These are phyloP conservation scores for Arthroderma sp. DNA, from an alignment of 2,329 filamentous ascomycete genomes.

Conservation along the genomic window DNA sequence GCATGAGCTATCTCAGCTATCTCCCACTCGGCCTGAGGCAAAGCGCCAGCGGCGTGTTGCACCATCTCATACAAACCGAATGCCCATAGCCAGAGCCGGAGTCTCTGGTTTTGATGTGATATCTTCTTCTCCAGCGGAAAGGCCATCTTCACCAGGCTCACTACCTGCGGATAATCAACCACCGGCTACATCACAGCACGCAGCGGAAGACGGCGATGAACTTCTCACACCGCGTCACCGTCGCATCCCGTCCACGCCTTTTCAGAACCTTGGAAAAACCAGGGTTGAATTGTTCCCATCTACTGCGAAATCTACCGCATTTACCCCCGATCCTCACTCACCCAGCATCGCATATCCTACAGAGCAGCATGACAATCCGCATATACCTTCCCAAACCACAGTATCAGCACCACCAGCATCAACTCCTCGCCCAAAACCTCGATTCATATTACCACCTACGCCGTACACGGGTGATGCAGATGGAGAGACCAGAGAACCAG, in stretches of 20 bases:
- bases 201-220: neutral
- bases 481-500: neutral
- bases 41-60: conserved; percentile 22
- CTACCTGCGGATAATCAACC: no score
- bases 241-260: conserved; percentile 2
- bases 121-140: neutral
- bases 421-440: conserved; percentile 19
- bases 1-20: conserved; percentile 20
- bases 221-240: conserved; percentile 3
- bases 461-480: conserved; percentile 9
- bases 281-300: no score
- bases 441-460: conserved; percentile 26
- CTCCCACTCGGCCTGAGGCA: conserved; percentile 11
- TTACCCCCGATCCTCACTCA: no score
- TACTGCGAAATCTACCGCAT: no score
- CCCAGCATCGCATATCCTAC: no score
- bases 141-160: no score
- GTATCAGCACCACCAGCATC: conserved; percentile 2
- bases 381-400: neutral
- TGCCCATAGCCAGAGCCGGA: conserved; percentile 4
- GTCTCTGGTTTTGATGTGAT: conserved; percentile 3
- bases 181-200: no score
- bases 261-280: conserved; percentile 4
- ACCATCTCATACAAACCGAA: conserved; percentile 7
- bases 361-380: neutral